phyloP scores from a whole-genome alignment of 192 early-diverging fungal species.

The Backusella psychrophila region DNA sequence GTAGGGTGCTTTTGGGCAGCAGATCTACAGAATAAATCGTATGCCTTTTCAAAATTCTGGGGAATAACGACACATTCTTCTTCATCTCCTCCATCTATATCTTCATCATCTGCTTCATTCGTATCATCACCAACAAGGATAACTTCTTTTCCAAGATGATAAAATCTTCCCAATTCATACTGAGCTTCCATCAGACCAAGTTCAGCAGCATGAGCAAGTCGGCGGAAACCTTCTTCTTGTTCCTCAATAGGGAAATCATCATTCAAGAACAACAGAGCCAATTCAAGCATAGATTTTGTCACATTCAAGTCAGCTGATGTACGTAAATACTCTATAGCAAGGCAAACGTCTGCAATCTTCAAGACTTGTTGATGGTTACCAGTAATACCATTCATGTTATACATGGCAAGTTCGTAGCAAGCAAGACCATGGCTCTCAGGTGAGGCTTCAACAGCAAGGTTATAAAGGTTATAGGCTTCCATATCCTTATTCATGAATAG shows the following conservation, averaged over 20 bases:
- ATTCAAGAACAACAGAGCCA: not conserved
- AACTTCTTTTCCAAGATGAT: slow-evolving; percentile 15
- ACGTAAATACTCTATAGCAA: slow-evolving; percentile 14
- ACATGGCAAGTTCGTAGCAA: slow-evolving; percentile 3
- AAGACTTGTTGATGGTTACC: not conserved
- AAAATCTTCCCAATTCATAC: slow-evolving; percentile 14
- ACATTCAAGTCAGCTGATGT: slow-evolving; percentile 5
- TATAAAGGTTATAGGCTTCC: not conserved
- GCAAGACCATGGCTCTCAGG: slow-evolving; percentile 8
- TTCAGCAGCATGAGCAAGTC: slow-evolving; percentile 15
- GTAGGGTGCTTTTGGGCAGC: slow-evolving; percentile 16
- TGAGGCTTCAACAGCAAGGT: not conserved
- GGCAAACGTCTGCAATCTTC: not conserved
- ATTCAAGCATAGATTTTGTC: slow-evolving; percentile 18
- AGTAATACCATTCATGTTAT: slow-evolving; percentile 12
- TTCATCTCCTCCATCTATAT: not conserved
- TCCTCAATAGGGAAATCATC: slow-evolving; percentile 11
- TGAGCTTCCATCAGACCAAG: slow-evolving; percentile 13
- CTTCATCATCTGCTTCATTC: not conserved
- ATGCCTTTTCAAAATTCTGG: slow-evolving; percentile 31
- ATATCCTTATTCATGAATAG: not conserved
- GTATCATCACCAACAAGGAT: not conserved
- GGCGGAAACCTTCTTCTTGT: slow-evolving; percentile 8
- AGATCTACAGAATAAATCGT: slow-evolving; percentile 26
- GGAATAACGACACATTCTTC: slow-evolving; percentile 8